Evolutionary conservation across 2,329 filamentous ascomycete species (phyloP).

Genomic region (Ustilaginoidea virens): DNA sequence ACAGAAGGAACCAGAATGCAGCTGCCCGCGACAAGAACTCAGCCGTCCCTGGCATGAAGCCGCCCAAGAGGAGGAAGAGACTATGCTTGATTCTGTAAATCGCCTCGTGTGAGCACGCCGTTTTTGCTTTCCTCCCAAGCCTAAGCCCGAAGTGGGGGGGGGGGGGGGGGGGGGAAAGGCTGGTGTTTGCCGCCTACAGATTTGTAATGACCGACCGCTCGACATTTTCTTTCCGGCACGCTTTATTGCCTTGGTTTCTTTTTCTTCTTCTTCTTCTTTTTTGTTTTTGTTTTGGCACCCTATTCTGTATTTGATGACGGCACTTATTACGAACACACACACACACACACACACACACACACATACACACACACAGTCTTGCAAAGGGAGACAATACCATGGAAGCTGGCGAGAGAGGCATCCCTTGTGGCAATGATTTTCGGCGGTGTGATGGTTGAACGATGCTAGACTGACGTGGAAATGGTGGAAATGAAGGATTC

Average conservation of each 20-base stretch:
- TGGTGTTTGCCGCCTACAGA: conserved; percentile 11
- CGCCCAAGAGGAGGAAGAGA: conserved; percentile 66
- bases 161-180: no score
- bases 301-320: conserved; percentile 2
- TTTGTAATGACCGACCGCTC: conserved; percentile 22
- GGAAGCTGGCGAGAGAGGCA: no score
- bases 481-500: no score
- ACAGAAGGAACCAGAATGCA: conserved; percentile 46
- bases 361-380: no score
- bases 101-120: not conserved
- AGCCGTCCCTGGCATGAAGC: conserved; percentile 26
- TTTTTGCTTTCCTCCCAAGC: conserved; percentile 1
- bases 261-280: not conserved
- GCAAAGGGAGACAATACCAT: no score
- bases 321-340: no score
- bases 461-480: no score
- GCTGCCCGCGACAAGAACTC: conserved; percentile 23
- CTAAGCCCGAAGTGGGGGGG: no score
- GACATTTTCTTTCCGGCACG: conserved; percentile 4
- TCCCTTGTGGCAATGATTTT: no score
- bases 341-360: no score
- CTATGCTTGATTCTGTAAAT: conserved; percentile 66
- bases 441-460: no score
- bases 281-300: not conserved
- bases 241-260: conserved; percentile 1